These are phyloP conservation scores for Lipomyces yamadae DNA, from an alignment of 805 yeast genomes.

Conservation along the genomic window DNA sequence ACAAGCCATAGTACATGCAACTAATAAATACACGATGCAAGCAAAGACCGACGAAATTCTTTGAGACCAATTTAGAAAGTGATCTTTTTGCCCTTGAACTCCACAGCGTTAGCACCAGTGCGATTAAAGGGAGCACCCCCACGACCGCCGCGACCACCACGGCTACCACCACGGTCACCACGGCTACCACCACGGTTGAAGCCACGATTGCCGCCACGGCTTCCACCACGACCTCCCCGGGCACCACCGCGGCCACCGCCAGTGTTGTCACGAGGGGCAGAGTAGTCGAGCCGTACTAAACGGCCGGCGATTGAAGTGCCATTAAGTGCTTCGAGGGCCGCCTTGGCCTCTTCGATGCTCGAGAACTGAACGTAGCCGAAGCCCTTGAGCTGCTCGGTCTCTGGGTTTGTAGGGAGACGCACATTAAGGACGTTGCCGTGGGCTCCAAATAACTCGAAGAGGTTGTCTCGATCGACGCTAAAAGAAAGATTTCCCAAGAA, in stretches of 20 bases:
- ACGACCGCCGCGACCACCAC: constrained; percentile 43
- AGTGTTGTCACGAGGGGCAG: constrained; percentile 79
- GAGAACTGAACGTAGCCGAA: constrained; percentile 96
- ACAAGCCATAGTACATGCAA: background rate
- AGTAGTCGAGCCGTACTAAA: constrained; percentile 91
- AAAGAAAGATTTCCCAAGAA: constrained; percentile 96
- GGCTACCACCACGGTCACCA: constrained; percentile 44
- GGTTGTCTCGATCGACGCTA: constrained; percentile 79
- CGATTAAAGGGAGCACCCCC: constrained; percentile 38
- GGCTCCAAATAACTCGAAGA: constrained; percentile 73
- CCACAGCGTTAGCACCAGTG: constrained; percentile 66
- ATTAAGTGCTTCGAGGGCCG: constrained; percentile 82
- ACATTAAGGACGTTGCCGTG: constrained; percentile 85
- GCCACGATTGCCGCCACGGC: constrained; percentile 46
- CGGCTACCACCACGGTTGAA: constrained; percentile 37
- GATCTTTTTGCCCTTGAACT: constrained; percentile 70
- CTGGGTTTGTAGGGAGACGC: constrained; percentile 97
- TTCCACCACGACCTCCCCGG: constrained; percentile 49
- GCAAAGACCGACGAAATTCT: background rate
- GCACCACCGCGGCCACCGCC: constrained; percentile 50
- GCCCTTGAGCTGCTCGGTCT: constrained; percentile 98
- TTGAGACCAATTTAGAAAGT: constrained; percentile 41
- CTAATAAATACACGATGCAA: background rate
- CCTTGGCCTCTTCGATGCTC: constrained; percentile 84
- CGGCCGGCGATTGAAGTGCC: constrained; percentile 91